These are phyloP conservation scores for Oxalis stricta DNA, from an alignment of 441 rosid genomes.

Conservation along the genomic window DNA sequence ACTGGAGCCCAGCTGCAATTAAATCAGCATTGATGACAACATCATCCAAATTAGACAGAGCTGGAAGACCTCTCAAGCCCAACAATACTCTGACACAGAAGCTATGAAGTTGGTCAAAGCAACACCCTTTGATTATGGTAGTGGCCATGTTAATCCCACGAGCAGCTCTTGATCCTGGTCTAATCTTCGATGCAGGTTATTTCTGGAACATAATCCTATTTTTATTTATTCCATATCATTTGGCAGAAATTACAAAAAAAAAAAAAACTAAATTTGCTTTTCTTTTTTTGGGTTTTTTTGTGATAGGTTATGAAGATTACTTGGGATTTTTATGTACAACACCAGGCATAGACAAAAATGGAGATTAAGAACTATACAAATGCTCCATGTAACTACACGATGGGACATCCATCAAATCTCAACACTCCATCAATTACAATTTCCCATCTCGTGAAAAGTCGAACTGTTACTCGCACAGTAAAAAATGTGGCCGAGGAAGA, in stretches of 20 bases:
- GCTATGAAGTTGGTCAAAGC: slow-evolving; percentile 58
- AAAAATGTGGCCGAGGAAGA: slow-evolving; percentile 74
- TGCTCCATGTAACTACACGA: slow-evolving; percentile 59
- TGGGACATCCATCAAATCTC: slow-evolving; percentile 73
- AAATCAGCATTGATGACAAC: slow-evolving; percentile 95
- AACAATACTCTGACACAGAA: slow-evolving; percentile 73
- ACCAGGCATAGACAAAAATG: slow-evolving; percentile 65
- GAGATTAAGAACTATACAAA: slow-evolving; percentile 67
- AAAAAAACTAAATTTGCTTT: too few species aligned
- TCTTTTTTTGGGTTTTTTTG: not conserved
- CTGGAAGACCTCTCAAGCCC: slow-evolving; percentile 87
- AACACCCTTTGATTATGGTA: slow-evolving; percentile 92
- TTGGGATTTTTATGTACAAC: slow-evolving; percentile 90
- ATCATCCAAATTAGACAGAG: slow-evolving; percentile 64
- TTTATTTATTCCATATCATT: not conserved
- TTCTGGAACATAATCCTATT: not conserved
- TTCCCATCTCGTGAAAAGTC: slow-evolving; percentile 63
- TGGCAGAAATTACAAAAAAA: not conserved
- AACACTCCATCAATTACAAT: slow-evolving; percentile 79
- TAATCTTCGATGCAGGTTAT: slow-evolving; percentile 83
- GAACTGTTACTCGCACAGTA: slow-evolving; percentile 54
- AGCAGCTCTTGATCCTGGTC: slow-evolving; percentile 95
- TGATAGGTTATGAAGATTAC: slow-evolving; percentile 70
- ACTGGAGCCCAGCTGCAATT: slow-evolving; percentile 95
- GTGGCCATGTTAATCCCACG: slow-evolving; percentile 92